A percentile compares a stretch with the other conserved stretches of the same genome.
Conservation (phyloP, 139 green algal species). For the Haematococcus lacustris region DNA sequence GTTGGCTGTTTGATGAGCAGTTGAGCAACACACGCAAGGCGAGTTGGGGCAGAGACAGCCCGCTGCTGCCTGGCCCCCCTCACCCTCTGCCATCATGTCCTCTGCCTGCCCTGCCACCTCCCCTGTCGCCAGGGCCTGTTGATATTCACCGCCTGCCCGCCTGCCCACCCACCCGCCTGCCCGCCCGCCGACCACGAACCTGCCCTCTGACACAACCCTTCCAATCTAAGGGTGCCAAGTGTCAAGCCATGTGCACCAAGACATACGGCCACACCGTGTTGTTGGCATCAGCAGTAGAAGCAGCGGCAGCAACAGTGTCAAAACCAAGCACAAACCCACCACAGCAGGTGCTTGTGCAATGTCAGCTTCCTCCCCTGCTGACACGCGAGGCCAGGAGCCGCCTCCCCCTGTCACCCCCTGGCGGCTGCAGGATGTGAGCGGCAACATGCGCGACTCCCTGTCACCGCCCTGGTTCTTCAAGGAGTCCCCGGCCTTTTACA, state of each 20-base stretch:
- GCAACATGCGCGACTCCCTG: conserved; percentile 43
- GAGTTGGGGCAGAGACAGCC: background rate
- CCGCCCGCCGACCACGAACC: background rate
- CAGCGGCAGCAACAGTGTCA: background rate
- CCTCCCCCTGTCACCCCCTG: no score
- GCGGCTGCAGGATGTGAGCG: background rate
- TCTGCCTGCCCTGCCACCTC: background rate
- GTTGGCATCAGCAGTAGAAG: no score
- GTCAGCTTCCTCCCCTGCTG: no score
- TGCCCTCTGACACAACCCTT: background rate
- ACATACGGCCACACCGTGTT: background rate
- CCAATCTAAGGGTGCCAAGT: no score
- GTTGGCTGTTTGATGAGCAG: conserved; percentile 72
- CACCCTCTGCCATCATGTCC: no score
- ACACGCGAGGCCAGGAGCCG: no score
- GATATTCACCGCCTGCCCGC: background rate
- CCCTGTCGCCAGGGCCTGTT: background rate
- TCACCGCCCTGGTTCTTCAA: conserved; percentile 21
- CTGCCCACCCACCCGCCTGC: background rate
- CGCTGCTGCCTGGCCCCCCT: no score
- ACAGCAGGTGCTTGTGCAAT: background rate
- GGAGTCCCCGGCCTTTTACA: conserved; percentile 42
- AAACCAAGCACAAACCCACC: background rate
- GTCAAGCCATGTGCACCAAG: background rate
- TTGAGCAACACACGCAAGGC: conserved; percentile 25